Base-by-base conservation (phyloP, 2,329 filamentous ascomycete species). In the Aspergillus viridinutans region DNA sequence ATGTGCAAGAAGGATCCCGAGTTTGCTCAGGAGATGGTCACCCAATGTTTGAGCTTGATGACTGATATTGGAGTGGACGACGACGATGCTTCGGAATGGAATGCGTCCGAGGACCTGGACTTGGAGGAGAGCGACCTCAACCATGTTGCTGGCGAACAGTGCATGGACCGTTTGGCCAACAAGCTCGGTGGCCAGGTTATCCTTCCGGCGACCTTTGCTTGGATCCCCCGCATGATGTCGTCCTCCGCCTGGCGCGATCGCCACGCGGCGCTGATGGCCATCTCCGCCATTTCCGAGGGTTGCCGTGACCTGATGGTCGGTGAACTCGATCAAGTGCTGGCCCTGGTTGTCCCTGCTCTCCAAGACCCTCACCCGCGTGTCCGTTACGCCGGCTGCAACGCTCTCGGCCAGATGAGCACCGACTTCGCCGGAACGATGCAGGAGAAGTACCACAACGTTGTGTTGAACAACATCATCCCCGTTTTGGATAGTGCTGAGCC, bases 391-490 rank as follows among this genome's bases (percentile, higher is more conserved):
- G 94, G 92, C 35, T 99, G 94, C 80, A 97, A 99, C 71, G 94
- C 94, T 45, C 83, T 99, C n/a, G 94, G 94, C 28, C 94, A 99
- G 76, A 99, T 99, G 94, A 97, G 93, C 78, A 99, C 94, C 32
- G 94, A 99, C 71, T 99, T 99, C 74, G 93, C 95, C 12, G 92
- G 92, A 12, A 95, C 90, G 10, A 97, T 99, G 93, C 94, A 99
- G 76, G 89, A 90, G 64, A 94, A 96, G 67, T 96, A 96, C 74
- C 94, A 96, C 74, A 85, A 90, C 62, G 82, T 87, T 48, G 90
- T 99, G 17, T 83, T 99, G 52, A 90, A 87, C 65, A 91, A 91
- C 64, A 94, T 99, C 55, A 92, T 99, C 54, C 92, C 93, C 1
- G 93, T 97, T 0, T 83, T 99, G 5, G 85, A 92, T 68, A 95